Conservation (phyloP, 257 asterid genomes). For the Fraxinus quadrangulata region DNA sequence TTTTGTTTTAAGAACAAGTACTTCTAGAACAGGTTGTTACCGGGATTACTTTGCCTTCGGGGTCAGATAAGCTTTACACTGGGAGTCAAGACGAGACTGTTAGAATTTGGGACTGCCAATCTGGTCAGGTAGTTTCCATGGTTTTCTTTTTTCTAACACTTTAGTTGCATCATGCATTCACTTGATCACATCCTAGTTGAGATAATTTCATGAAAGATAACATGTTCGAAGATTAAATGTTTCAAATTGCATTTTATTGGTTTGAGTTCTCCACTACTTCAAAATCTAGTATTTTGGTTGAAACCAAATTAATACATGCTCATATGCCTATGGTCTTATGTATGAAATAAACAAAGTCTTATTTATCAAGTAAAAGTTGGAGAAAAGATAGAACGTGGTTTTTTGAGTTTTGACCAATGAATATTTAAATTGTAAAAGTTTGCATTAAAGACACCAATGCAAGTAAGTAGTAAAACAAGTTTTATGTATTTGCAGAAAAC, state of each 20-base stretch:
- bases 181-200: conserved; percentile 12
- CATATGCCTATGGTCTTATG: neutral
- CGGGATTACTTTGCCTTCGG: conserved; percentile 84
- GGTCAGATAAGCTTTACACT: conserved; percentile 88
- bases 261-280: neutral
- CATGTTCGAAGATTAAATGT: neutral
- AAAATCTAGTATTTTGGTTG: neutral
- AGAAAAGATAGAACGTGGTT: neutral
- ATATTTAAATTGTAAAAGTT: neutral
- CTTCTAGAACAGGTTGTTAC: conserved; percentile 69
- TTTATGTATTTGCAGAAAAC: neutral
- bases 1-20: conserved; percentile 9
- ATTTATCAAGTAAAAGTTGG: conserved; percentile 6
- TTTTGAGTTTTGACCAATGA: neutral
- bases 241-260: neutral
- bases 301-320: neutral
- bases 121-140: conserved; percentile 72
- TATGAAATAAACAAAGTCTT: neutral
- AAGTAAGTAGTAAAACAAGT: neutral
- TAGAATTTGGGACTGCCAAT: conserved; percentile 96
- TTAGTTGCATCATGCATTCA: neutral
- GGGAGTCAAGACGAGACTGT: conserved; percentile 93
- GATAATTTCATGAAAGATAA: neutral
- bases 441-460: neutral
- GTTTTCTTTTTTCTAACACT: conserved; percentile 1